Evolutionary conservation across 768 basidiomycete genomes (phyloP).

Genomic region (Podaxis pistillaris): DNA sequence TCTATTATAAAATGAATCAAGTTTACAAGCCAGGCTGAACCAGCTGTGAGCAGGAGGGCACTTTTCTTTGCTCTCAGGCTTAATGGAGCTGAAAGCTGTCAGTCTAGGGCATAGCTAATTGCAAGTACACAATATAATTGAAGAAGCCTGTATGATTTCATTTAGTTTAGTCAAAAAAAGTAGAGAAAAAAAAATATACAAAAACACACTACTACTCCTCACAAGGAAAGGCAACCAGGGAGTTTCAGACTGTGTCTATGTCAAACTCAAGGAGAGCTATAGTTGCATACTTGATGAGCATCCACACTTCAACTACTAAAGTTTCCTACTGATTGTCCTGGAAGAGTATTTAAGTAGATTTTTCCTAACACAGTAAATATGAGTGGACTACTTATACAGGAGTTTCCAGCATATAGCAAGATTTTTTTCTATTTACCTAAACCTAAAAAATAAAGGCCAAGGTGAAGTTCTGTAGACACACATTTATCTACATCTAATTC

Average conservation of each 20-base stretch:
- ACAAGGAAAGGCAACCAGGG: background rate
- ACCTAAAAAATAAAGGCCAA: no score
- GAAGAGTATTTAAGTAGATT: no score
- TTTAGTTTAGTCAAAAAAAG: background rate
- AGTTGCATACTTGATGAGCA: background rate
- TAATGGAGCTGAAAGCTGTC: background rate
- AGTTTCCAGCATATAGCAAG: no score
- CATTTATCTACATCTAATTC: no score
- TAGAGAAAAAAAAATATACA: background rate
- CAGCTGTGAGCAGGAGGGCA: background rate
- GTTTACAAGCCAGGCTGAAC: background rate
- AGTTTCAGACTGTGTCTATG: background rate
- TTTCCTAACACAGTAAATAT: no score
- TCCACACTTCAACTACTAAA: background rate
- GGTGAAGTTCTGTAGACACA: no score
- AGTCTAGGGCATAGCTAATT: background rate
- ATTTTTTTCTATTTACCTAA: no score
- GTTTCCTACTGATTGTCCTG: no score
- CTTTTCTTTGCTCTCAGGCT: no score
- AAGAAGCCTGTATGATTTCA: background rate
- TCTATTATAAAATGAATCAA: background rate
- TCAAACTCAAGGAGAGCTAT: background rate
- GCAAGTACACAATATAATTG: background rate
- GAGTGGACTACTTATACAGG: no score
- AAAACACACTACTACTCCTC: background rate